These are phyloP conservation scores for Linnemannia hyalina DNA, from an alignment of 192 early-diverging fungal genomes.

Conservation along the genomic window DNA sequence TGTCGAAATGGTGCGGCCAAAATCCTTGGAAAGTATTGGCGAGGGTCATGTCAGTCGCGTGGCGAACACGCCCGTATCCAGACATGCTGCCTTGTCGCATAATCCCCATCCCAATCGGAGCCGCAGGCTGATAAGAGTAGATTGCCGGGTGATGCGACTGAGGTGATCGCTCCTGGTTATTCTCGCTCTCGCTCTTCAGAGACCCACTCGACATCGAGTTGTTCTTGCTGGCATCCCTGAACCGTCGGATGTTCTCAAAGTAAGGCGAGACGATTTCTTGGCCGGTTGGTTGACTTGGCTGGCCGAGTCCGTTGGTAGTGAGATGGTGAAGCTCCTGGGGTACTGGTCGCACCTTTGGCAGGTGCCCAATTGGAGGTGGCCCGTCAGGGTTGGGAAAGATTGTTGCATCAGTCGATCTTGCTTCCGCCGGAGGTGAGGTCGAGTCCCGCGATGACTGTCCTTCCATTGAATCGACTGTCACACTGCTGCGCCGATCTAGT, in stretches of 20 bases:
- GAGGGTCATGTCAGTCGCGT: slow-evolving; percentile 30
- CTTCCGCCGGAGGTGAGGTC: neutral
- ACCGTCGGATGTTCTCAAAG: slow-evolving; percentile 38
- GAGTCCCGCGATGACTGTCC: slow-evolving; percentile 1
- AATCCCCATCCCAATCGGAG: slow-evolving; percentile 34
- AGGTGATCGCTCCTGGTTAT: slow-evolving; percentile 2
- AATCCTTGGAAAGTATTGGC: slow-evolving; percentile 36
- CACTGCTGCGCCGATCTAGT: neutral
- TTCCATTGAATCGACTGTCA: neutral
- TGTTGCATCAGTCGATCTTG: neutral
- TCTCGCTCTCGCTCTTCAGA: slow-evolving; percentile 1
- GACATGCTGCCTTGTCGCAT: slow-evolving; percentile 24
- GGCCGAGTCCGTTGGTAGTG: neutral
- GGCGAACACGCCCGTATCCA: slow-evolving; percentile 10
- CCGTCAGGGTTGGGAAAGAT: neutral
- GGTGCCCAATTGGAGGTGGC: neutral
- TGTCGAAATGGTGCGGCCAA: neutral
- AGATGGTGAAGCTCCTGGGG: slow-evolving; percentile 12
- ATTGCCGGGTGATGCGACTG: slow-evolving; percentile 14
- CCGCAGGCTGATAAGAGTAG: slow-evolving; percentile 20
- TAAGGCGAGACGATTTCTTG: slow-evolving; percentile 42
- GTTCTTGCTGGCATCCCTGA: slow-evolving; percentile 22
- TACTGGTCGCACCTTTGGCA: neutral
- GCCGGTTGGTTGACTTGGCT: neutral
- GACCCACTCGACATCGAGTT: slow-evolving; percentile 18